Evolutionary conservation across 2,329 filamentous ascomycete species (phyloP).

Genomic region (Fusarium mangiferae): DNA sequence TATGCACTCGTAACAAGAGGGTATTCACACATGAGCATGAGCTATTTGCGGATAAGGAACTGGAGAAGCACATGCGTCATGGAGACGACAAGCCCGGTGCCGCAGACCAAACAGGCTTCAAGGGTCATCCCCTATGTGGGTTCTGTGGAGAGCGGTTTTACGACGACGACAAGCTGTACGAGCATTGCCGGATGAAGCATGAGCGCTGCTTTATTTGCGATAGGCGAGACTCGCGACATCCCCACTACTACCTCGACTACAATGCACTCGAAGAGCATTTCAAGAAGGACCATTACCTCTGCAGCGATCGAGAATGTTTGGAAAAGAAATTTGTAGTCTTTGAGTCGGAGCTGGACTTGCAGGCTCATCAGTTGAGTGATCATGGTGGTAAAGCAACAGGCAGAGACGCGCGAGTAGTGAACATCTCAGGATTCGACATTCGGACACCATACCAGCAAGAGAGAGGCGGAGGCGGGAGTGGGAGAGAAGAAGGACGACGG

Average conservation of each 20-base stretch:
- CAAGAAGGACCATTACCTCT: conserved; percentile 85
- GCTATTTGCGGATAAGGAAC: conserved; percentile 82
- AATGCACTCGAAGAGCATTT: conserved; percentile 89
- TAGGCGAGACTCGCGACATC: conserved; percentile 72
- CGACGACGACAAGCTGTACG: conserved; percentile 92
- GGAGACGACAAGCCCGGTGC: conserved; percentile 93
- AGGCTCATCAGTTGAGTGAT: conserved; percentile 87
- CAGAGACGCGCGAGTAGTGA: conserved; percentile 84
- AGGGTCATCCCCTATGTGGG: conserved; percentile 91
- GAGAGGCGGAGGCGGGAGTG: conserved; percentile 54
- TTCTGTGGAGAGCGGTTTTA: conserved; percentile 96
- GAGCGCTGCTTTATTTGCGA: conserved; percentile 97
- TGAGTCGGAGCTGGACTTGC: conserved; percentile 91
- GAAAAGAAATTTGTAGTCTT: conserved; percentile 99
- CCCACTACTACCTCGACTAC: conserved; percentile 93
- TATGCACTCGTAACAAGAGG: conserved; percentile 94
- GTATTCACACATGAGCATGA: conserved; percentile 99
- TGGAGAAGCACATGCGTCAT: conserved; percentile 87
- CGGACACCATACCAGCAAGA: conserved; percentile 76
- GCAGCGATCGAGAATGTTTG: conserved; percentile 84
- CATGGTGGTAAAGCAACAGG: conserved; percentile 89
- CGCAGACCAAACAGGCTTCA: conserved; percentile 93
- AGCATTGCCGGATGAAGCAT: conserved; percentile 92
- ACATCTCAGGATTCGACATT: conserved; percentile 87
- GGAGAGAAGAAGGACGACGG: conserved; percentile 52